Evolutionary conservation across 192 early-diverging fungal species (phyloP), one percentile per base, ranked within the genome.

Genomic region (Coemansia sp.): DNA sequence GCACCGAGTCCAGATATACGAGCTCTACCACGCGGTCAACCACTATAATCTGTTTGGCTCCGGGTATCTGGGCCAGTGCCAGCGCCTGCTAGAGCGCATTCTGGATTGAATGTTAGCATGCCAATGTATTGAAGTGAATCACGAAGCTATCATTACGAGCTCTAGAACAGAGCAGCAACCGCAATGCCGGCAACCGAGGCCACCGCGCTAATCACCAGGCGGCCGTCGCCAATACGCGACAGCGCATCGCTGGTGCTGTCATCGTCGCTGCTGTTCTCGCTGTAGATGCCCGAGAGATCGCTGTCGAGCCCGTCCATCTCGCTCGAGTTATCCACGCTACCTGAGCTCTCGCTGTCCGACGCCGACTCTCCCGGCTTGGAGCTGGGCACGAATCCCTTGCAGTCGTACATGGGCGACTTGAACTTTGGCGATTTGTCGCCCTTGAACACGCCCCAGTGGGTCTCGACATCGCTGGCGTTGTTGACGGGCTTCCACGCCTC

Each of bases 401-500:
- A 76, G 73, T 76, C 62, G 26, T 70, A 76, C 73, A 69, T 70
- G 5, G 73, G 73, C 27, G 61, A 51, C 7, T 50, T 2, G 12
- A 70, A 55, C 62, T 77, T 77, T 52, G 74, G 74, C 12, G 58
- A 36, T 53, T 77, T 66, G 67, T 79, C 67, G 27, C 61, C 64
- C 47, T 66, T 59, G 19, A 73, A 40, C 23, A 79, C 54, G 38
- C 77, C 77, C 77, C 77, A 79, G 53, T 79, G 66, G 15, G 70
- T 55, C 64, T 79, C 77, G 8, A 79, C 83, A 50, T 55, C 68
- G 50, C 64, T 81, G 63, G 71, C 71, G 20, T 77, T 76, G 12
- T 57, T 69, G 38, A 63, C 66, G 0, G 49, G 71, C 61, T 87
- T 87, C 85, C 85, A 87, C 4, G 83, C 81, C 49, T 84, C 83